Base-by-base conservation (phyloP, 768 basidiomycete genomes). In the Boletellus emodensis region DNA sequence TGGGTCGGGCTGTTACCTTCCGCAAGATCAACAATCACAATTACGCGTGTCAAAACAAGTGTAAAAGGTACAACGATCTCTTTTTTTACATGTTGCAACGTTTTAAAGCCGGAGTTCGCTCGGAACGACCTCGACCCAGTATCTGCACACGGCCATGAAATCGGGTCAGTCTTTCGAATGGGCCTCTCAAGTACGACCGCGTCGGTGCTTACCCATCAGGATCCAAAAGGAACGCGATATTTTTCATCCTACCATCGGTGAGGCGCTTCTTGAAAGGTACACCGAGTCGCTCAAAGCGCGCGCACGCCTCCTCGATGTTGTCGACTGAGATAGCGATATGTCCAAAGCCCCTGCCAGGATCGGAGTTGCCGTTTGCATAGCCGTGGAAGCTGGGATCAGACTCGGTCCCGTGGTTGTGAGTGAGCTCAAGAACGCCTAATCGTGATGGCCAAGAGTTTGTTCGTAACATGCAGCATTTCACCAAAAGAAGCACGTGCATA, bases 351-450 rank as follows among this genome's bases (percentile, higher is more conserved):
- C 75, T 76, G 26, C 85, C 84, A 4, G 89, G 87, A 4, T 94
- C 93, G 4, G 79, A 65, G 71, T 99, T 99, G 1, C 95, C 95
- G 60, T 68, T 86, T 10, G 83, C 77, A 66, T 96, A 97, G 33
- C 91, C 94, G 59, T 82, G 66, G 75, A 94, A 94, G 55, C 69
- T 70, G 45, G 82, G 59, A 64, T 94, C 87, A 48, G 70, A 73
- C 72, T 98, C 95, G 49, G 91, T 90, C 48, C 94, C 91, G 66
- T 93, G 90, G 74, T 94, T 92, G 72, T 88, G 84, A 2, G 87
- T 92, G 43, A 93, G 77, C 66, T 94, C 90, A 52, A 93, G 80
- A 57, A 94, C 70, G 46, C 84, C 87, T 88, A 57, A n/a, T 41
- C 20, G 32, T 24, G 9, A 32, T 9, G 20, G 20, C 20, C 20